Percentiles rank a stretch among this genome's conserved stretches.
Conservation (phyloP, 2,329 filamentous ascomycete genomes). For the Penicillium freii region DNA sequence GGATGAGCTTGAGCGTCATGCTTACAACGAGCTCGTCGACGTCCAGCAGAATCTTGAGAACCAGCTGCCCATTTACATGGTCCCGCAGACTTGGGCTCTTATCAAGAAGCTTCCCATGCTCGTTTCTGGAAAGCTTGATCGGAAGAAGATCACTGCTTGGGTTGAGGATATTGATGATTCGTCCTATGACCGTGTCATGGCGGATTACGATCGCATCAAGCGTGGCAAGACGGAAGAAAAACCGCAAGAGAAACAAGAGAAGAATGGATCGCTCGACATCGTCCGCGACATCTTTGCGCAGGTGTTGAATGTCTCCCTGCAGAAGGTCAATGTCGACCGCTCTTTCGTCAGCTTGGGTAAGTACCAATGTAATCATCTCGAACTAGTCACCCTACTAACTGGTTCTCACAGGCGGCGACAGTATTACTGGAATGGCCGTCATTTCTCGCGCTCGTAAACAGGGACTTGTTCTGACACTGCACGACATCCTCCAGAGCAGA, state of each 20-base stretch:
- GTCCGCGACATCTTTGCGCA: conserved; percentile 36
- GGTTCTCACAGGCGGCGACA: conserved; percentile 35
- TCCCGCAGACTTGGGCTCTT: conserved; percentile 43
- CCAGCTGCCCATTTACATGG: conserved; percentile 48
- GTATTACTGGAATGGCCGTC: conserved; percentile 41
- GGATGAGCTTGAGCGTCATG: conserved; percentile 20
- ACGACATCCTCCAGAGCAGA: conserved; percentile 36
- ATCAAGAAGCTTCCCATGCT: conserved; percentile 43
- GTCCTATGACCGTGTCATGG: conserved; percentile 42
- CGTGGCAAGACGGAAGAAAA: conserved; percentile 23
- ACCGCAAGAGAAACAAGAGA: conserved; percentile 16
- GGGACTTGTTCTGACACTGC: conserved; percentile 34
- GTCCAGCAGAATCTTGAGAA: conserved; percentile 41
- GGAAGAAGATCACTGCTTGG: conserved; percentile 44
- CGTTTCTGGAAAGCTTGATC: conserved; percentile 40
- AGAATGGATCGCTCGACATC: conserved; percentile 18
- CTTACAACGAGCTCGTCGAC: conserved; percentile 31
- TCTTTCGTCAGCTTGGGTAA: conserved; percentile 40
- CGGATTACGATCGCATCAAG: conserved; percentile 34
- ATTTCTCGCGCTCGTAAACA: conserved; percentile 39
- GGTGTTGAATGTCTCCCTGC: conserved; percentile 36
- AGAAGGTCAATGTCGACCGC: conserved; percentile 35
- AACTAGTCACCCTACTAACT: conserved; percentile 9
- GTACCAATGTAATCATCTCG: conserved; percentile 5
- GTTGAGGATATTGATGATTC: conserved; percentile 43